A percentile compares a stretch with the other conserved stretches of the same genome.
These are phyloP conservation scores for Diaporthe amygdali DNA, from an alignment of 2,329 filamentous ascomycete genomes.

Conservation along the genomic window DNA sequence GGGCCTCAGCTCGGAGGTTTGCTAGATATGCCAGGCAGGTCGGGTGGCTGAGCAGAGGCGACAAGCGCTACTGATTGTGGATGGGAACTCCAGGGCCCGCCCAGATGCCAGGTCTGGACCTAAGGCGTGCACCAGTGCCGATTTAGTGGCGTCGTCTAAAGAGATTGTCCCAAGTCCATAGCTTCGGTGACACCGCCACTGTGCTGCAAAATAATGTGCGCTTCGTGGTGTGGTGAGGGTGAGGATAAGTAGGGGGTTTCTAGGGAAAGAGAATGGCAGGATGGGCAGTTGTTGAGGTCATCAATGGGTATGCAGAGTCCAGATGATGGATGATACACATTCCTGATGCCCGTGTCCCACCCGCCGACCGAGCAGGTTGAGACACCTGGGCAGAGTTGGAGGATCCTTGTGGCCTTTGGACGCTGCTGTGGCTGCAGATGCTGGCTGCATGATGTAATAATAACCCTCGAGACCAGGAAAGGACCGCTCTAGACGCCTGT, in stretches of 20 bases:
- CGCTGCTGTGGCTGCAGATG: not conserved
- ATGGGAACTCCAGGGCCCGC: not conserved
- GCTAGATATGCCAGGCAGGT: not conserved
- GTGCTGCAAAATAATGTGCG: not conserved
- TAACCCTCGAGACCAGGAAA: not conserved
- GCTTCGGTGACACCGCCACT: not conserved
- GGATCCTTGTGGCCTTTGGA: not conserved
- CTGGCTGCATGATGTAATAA: not conserved
- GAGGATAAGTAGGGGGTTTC: not conserved
- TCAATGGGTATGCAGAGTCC: too few relatives aligned
- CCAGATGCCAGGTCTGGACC: slow-evolving; percentile 1
- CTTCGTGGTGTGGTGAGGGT: not conserved
- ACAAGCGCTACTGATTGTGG: slow-evolving; percentile 2
- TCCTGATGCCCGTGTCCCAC: not conserved
- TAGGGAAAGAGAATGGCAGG: not conserved
- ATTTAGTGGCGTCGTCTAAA: not conserved
- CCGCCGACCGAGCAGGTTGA: too few relatives aligned
- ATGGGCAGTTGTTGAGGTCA: not conserved
- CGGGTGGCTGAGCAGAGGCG: not conserved
- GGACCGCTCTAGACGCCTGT: not conserved
- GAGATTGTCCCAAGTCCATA: not conserved
- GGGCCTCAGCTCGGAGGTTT: not conserved
- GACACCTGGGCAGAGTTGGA: too few relatives aligned
- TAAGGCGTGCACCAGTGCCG: slow-evolving; percentile 7
- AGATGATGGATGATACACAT: not conserved